phyloP scores from a whole-genome alignment of 176 grass and related monocot species.

The Triticum monococcum region DNA sequence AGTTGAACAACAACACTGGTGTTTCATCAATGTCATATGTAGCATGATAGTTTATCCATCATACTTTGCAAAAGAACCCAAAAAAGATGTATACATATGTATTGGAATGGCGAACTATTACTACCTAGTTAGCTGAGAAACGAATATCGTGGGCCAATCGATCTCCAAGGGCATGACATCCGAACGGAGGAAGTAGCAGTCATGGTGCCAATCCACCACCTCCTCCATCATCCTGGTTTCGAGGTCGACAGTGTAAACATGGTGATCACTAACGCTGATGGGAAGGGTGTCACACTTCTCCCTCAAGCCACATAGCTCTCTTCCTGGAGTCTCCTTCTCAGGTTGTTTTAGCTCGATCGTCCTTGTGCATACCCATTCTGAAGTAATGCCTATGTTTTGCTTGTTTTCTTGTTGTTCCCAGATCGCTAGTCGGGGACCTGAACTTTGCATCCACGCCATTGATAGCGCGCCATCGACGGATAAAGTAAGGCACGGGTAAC shows the following conservation, averaged over 20 bases:
- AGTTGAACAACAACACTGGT: no score
- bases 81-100: no score
- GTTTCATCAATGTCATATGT: no score
- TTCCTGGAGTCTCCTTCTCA: not conserved
- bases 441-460: not conserved
- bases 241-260: not conserved
- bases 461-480: not conserved
- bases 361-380: not conserved
- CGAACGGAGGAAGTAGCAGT: fast-evolving
- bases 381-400: not conserved
- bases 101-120: no score
- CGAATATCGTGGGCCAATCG: not conserved
- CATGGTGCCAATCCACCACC: not conserved
- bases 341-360: no score
- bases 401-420: not conserved
- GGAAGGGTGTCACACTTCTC: not conserved
- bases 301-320: not conserved
- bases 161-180: not conserved
- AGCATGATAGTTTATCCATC: no score
- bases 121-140: no score
- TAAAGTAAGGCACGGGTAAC: not conserved
- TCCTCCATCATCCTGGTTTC: not conserved
- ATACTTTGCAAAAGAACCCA: no score
- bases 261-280: not conserved
- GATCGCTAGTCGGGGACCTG: not conserved